Conservation (phyloP, 352 stramenopile species). For the Phytophthora uliginosa region DNA sequence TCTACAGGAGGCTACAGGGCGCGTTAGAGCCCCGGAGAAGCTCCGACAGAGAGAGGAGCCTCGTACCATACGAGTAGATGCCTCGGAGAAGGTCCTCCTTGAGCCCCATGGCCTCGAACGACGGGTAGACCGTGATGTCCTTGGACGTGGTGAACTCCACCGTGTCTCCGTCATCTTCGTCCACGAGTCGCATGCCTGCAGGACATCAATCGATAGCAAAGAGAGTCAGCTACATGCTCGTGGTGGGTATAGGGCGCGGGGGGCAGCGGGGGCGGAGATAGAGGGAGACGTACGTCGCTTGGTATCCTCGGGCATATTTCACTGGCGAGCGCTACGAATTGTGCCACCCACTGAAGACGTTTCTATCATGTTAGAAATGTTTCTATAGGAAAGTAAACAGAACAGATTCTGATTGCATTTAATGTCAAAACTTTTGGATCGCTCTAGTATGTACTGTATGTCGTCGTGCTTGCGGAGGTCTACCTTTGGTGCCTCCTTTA, state of each 20-base stretch:
- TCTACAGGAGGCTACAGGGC: constrained; percentile 8
- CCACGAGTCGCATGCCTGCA: constrained; percentile 67
- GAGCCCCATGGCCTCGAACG: constrained; percentile 93
- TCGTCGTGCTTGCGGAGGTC: no score
- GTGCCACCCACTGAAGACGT: constrained; percentile 7
- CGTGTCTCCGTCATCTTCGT: constrained; percentile 72
- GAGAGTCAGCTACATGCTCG: constrained; percentile 10
- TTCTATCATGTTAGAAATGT: neutral
- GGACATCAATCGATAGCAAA: constrained; percentile 15
- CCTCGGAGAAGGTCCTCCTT: constrained; percentile 94
- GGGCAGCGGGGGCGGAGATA: neutral
- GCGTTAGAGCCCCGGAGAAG: constrained; percentile 5
- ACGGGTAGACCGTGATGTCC: constrained; percentile 88
- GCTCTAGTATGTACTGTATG: no score
- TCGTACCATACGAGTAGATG: constrained; percentile 87
- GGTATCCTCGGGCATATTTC: constrained; percentile 35
- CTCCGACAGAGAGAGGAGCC: neutral
- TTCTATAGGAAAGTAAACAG: neutral
- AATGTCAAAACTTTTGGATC: no score
- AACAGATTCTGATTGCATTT: no score
- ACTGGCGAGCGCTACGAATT: neutral
- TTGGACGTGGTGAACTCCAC: constrained; percentile 94
- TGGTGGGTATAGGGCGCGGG: neutral
- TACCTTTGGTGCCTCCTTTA: no score
- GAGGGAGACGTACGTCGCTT: constrained; percentile 34